Conservation (phyloP, 2,329 filamentous ascomycete species). For the Diaporthe aspalathi region DNA sequence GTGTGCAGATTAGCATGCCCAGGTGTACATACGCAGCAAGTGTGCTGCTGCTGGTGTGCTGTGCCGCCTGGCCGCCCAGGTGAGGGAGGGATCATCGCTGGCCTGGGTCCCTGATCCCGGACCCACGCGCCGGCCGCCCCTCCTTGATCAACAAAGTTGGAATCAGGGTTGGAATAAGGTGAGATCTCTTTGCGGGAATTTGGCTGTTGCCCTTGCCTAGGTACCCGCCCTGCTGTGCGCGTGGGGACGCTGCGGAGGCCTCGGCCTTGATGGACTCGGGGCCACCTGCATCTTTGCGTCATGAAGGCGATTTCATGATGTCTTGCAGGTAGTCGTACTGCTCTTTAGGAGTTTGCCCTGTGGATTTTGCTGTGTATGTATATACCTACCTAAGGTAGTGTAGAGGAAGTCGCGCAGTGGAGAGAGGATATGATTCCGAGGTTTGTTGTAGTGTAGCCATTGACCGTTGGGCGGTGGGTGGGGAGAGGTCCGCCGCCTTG, state of each 20-base stretch:
- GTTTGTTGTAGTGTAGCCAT: neutral
- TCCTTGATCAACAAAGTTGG: conserved; percentile 10
- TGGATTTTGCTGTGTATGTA: neutral
- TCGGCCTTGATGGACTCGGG: conserved; percentile 15
- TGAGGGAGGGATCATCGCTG: conserved; percentile 21
- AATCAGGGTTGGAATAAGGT: conserved; percentile 27
- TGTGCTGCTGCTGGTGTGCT: too few relatives aligned
- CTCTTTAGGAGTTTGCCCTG: too few relatives aligned
- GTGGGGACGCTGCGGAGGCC: conserved; percentile 10
- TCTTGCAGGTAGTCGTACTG: neutral
- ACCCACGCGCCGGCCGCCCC: conserved; percentile 23
- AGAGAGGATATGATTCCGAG: neutral
- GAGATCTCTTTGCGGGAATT: conserved; percentile 16
- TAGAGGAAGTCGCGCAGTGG: neutral
- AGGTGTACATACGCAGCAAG: too few relatives aligned
- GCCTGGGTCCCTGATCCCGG: conserved; percentile 12
- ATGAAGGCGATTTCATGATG: conserved; percentile 17
- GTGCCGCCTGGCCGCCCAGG: neutral
- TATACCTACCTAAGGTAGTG: too few relatives aligned
- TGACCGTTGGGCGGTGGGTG: too few relatives aligned
- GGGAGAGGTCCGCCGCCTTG: neutral
- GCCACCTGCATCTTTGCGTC: conserved; percentile 23
- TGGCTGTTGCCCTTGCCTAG: neutral
- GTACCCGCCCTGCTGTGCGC: neutral
- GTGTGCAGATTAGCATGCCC: conserved; percentile 6